Conservation (phyloP, 345 rosid genomes). For the Boechera stricta region DNA sequence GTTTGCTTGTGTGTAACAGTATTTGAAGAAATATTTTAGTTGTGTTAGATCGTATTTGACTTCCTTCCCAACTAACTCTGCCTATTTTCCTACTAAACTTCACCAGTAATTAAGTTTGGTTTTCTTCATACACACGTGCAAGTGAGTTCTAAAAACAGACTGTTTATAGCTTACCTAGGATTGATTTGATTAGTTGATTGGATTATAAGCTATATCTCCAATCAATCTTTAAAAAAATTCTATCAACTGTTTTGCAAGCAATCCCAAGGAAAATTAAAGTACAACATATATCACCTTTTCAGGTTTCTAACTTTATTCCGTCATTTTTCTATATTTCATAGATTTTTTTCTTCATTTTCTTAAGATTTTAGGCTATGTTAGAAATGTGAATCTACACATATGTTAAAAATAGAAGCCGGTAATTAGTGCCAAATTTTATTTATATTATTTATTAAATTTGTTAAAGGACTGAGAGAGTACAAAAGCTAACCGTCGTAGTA, state of each 20-base stretch:
- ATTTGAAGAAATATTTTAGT: conserved; percentile 12
- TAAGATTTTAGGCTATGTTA: not conserved
- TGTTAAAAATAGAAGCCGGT: not conserved
- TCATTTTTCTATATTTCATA: not conserved
- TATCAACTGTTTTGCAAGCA: conserved; percentile 37
- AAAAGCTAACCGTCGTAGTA: conserved; percentile 1
- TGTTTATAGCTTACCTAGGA: conserved; percentile 37
- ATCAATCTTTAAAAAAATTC: conserved; percentile 33
- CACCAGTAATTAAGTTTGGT: conserved; percentile 40
- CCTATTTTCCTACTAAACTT: conserved; percentile 46
- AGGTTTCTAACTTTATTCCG: conserved; percentile 16
- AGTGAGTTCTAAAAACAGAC: conserved; percentile 26
- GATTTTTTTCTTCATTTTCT: not conserved
- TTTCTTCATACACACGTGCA: conserved; percentile 46
- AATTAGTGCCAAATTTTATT: not conserved
- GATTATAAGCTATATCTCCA: conserved; percentile 33
- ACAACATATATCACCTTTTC: conserved; percentile 18
- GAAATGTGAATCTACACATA: not conserved
- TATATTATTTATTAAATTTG: not conserved
- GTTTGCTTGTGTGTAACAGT: not conserved
- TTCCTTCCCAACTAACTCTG: conserved; percentile 35
- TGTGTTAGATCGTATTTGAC: conserved; percentile 24
- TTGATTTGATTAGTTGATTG: conserved; percentile 34
- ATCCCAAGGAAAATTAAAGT: conserved; percentile 27
- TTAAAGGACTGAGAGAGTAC: not conserved